These are phyloP conservation scores for Phytophthora tubulina DNA, from an alignment of 352 stramenopile genomes.

Conservation along the genomic window DNA sequence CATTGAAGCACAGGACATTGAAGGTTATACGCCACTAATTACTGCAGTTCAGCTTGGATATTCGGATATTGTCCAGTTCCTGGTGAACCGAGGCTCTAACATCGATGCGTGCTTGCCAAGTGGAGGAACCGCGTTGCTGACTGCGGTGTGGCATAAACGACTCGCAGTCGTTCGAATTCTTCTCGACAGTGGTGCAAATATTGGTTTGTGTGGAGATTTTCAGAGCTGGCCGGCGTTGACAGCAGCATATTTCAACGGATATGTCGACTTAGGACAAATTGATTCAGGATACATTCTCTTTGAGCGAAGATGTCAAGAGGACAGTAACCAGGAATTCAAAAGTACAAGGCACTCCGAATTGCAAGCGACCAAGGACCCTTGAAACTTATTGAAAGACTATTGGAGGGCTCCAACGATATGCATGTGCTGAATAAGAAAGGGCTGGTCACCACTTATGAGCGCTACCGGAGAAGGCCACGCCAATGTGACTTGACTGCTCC, in stretches of 20 bases:
- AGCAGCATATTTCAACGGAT: slow-evolving; percentile 1
- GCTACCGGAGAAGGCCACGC: too few species aligned
- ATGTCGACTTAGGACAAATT: too few species aligned
- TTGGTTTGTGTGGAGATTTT: background rate
- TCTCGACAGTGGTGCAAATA: background rate
- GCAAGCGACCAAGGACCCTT: too few species aligned
- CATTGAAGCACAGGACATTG: background rate
- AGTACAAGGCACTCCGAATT: too few species aligned
- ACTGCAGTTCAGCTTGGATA: slow-evolving; percentile 1
- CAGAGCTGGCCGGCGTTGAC: background rate
- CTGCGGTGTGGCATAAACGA: background rate
- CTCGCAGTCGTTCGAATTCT: background rate
- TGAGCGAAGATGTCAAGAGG: too few species aligned
- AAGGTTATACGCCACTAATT: background rate
- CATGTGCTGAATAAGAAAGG: too few species aligned
- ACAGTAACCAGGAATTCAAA: too few species aligned
- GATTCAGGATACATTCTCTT: too few species aligned
- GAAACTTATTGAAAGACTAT: too few species aligned
- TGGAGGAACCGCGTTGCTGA: slow-evolving; percentile 1
- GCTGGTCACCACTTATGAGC: too few species aligned
- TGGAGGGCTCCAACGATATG: too few species aligned
- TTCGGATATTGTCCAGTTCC: background rate
- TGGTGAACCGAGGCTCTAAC: background rate
- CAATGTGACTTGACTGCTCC: too few species aligned
- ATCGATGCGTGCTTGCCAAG: background rate